Conservation (phyloP, 2,329 filamentous ascomycete species). For the Hawksworthiomyces lignivorus region DNA sequence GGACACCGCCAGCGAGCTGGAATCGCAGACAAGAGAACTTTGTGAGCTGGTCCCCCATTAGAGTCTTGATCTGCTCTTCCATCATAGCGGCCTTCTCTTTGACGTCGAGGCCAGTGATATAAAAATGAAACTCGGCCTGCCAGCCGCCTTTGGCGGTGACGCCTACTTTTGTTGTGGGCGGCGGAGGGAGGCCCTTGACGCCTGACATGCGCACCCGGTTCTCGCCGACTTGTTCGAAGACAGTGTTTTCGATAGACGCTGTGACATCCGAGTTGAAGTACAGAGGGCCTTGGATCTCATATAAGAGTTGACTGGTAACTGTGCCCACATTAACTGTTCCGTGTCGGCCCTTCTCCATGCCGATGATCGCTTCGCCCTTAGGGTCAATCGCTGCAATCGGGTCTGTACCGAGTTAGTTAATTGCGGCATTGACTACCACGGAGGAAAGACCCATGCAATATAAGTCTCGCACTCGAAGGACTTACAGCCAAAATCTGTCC, state of each 20-base stretch:
- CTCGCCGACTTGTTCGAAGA: slow-evolving; percentile 25
- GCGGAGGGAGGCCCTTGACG: slow-evolving; percentile 34
- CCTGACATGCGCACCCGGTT: slow-evolving; percentile 32
- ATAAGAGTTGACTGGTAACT: slow-evolving; percentile 4
- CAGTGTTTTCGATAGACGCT: slow-evolving; percentile 25
- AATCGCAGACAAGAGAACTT: slow-evolving; percentile 12
- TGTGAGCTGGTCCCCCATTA: slow-evolving; percentile 8
- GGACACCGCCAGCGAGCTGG: slow-evolving; percentile 7
- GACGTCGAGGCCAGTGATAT: slow-evolving; percentile 20
- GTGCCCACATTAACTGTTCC: slow-evolving; percentile 26
- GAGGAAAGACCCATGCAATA: no score
- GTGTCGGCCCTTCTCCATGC: slow-evolving; percentile 23
- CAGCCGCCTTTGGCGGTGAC: slow-evolving; percentile 29
- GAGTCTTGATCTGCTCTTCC: slow-evolving; percentile 31
- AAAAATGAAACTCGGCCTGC: slow-evolving; percentile 20
- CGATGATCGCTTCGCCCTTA: slow-evolving; percentile 32
- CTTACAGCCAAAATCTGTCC: slow-evolving; percentile 20
- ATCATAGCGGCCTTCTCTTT: slow-evolving; percentile 26
- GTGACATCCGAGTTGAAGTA: slow-evolving; percentile 43
- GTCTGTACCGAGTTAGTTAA: no score
- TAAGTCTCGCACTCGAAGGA: no score
- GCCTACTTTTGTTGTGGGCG: slow-evolving; percentile 42
- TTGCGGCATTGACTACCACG: no score
- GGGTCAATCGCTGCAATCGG: slow-evolving; percentile 38
- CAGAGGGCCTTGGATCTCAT: slow-evolving; percentile 19